A percentile compares a stretch with the other conserved stretches of the same genome.
These are phyloP conservation scores for Phlegmacium glaucopus DNA, from an alignment of 768 basidiomycete genomes.

Conservation along the genomic window DNA sequence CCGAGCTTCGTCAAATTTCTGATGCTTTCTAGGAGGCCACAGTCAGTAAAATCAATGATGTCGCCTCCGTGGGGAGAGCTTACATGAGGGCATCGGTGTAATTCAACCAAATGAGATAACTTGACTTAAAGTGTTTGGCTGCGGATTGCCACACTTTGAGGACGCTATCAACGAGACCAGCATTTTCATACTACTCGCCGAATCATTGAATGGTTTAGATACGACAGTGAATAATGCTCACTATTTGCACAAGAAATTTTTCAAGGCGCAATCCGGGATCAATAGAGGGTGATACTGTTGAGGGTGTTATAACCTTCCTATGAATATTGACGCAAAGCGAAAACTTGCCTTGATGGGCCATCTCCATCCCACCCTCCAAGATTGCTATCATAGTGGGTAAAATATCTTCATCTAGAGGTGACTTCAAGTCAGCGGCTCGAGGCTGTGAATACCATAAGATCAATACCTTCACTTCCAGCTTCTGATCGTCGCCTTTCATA, in stretches of 20 bases:
- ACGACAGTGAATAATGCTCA: slow-evolving; percentile 34
- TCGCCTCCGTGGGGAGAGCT: slow-evolving; percentile 20
- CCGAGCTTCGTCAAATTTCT: slow-evolving; percentile 58
- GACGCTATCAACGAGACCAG: slow-evolving; percentile 50
- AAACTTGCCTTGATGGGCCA: slow-evolving; percentile 53
- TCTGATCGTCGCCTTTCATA: slow-evolving; percentile 58
- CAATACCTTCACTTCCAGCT: slow-evolving; percentile 38
- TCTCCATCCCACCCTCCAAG: slow-evolving; percentile 60
- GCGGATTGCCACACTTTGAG: slow-evolving; percentile 64
- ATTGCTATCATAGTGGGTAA: slow-evolving; percentile 52
- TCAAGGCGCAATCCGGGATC: slow-evolving; percentile 81
- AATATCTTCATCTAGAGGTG: slow-evolving; percentile 37
- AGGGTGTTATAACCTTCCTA: not conserved
- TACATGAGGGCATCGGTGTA: slow-evolving; percentile 77
- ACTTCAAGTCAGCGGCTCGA: not conserved
- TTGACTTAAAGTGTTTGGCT: slow-evolving; percentile 62
- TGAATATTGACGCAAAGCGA: not conserved
- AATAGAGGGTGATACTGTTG: slow-evolving; percentile 58
- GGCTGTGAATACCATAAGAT: not conserved
- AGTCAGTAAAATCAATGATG: slow-evolving; percentile 3
- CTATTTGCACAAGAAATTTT: slow-evolving; percentile 74
- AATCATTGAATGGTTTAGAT: not conserved
- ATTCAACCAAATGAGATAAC: slow-evolving; percentile 71
- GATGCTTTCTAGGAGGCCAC: slow-evolving; percentile 40
- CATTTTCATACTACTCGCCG: slow-evolving; percentile 40